A percentile compares a stretch with the other conserved stretches of the same genome.
Evolutionary conservation across 1,284 basidiomycete species (phyloP).

Genomic region (Cutaneotrichosporon daszewskae): DNA sequence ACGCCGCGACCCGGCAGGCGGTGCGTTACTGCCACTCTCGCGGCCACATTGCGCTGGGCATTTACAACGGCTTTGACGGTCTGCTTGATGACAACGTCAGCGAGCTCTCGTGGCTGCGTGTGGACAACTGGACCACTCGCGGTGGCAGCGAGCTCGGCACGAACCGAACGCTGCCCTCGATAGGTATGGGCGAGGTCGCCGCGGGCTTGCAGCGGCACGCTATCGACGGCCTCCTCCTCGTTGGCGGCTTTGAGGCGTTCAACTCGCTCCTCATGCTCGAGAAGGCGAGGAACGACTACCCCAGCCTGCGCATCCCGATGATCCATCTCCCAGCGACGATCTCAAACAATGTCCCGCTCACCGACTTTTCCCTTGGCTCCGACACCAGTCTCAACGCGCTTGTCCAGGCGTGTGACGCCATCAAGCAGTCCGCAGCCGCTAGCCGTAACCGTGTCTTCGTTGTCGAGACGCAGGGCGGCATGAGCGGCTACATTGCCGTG

Average conservation of each 20-base stretch:
- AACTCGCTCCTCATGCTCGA: slow-evolving; percentile 71
- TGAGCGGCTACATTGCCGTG: slow-evolving; percentile 91
- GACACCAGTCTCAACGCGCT: slow-evolving; percentile 95
- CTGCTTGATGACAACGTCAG: slow-evolving; percentile 81
- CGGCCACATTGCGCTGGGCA: slow-evolving; percentile 82
- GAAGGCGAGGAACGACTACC: slow-evolving; percentile 72
- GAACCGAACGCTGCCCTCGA: slow-evolving; percentile 78
- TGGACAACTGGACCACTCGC: slow-evolving; percentile 91
- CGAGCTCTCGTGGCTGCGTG: slow-evolving; percentile 90
- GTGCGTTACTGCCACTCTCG: slow-evolving; percentile 88
- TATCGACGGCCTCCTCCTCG: slow-evolving; percentile 77
- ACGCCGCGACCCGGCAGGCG: slow-evolving; percentile 90
- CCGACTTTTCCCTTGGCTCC: slow-evolving; percentile 89
- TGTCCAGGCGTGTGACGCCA: slow-evolving; percentile 95
- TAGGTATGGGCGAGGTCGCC: slow-evolving; percentile 80
- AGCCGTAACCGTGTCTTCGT: slow-evolving; percentile 94
- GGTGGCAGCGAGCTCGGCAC: slow-evolving; percentile 99
- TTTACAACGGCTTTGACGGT: slow-evolving; percentile 94
- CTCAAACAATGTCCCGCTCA: slow-evolving; percentile 96
- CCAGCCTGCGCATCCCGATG: slow-evolving; percentile 88
- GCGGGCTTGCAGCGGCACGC: slow-evolving; percentile 81
- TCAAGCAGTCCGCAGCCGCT: slow-evolving; percentile 95
- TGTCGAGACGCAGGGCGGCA: slow-evolving; percentile 95
- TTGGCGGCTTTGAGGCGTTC: slow-evolving; percentile 96
- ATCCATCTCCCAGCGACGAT: slow-evolving; percentile 90